Evolutionary conservation across 306 rosid species (phyloP), one percentile per base, ranked within the genome.

Genomic region (Morella rubra): DNA sequence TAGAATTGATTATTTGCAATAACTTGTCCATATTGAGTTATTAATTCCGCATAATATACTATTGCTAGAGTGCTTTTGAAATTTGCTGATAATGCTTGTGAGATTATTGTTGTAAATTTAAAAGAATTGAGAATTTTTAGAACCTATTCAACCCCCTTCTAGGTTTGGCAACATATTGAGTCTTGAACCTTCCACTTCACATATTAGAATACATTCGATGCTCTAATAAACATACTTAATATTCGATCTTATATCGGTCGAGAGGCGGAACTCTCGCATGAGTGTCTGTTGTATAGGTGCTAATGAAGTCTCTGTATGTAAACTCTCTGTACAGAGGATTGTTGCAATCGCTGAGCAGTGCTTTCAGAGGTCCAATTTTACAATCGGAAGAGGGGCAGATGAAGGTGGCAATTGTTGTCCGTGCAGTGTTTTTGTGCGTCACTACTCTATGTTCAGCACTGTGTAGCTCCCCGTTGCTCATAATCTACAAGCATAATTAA

Each of bases 391-490:
- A 71, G 52, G 78, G 83, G 54, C n/a, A 64, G n/a, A 83, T 65
- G 78, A 79, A 75, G 72, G 53, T 62, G 10, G 47, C 3, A 0
- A 71, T 41, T 13, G 69, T 44, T 15, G 68, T 71, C 58, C 80
- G 47, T 4, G 75, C 61, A 55, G 41, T 50, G 40, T 73, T 62
- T 50, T 20, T 46, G 75, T 71, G 41, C 71, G 72, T 78, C 83
- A 78, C 74, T 68, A 59, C 66, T 69, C 72, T 69, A n/a, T 80
- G 80, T 24, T 60, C 76, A 60, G 67, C 78, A 71, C 81, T 54
- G 20, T 44, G 46, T 22, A 83, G 56, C 59, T 79, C 76, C 76
- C 83, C 81, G 45, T 72, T 83, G 69, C 79, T 76, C 60, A 72
- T 72, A 72, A 66, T 67, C 76, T 76, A 45, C 59, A 75, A 7